Percentiles rank a stretch among this genome's conserved stretches.
Conservation (phyloP, 129 eudicot genomes). For the Lonicera japonica region DNA sequence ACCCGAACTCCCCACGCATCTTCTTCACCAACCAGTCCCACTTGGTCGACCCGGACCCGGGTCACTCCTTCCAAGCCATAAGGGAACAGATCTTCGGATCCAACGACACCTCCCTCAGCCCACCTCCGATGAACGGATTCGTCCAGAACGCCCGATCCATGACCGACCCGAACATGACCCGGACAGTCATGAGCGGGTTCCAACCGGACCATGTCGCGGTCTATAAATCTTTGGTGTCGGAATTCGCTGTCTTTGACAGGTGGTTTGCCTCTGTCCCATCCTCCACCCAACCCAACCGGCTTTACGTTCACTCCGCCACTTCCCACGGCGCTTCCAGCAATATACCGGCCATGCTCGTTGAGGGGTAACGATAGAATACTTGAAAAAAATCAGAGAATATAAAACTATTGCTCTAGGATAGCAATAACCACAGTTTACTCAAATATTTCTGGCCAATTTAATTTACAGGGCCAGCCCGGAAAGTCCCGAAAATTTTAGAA, state of each 20-base stretch:
- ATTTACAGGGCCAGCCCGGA: no score
- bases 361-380: no score
- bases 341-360: no score
- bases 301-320: slow-evolving; percentile 21
- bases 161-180: slow-evolving; percentile 13
- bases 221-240: slow-evolving; percentile 7
- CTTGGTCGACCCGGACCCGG: slow-evolving; percentile 25
- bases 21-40: neutral
- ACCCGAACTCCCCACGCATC: neutral
- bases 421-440: no score
- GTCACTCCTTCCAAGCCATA: slow-evolving; percentile 22
- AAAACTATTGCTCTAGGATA: no score
- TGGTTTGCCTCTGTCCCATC: slow-evolving; percentile 22
- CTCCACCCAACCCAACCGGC: slow-evolving; percentile 25
- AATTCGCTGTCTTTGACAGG: slow-evolving; percentile 27
- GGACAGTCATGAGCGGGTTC: slow-evolving; percentile 18
- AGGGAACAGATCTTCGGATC: slow-evolving; percentile 19
- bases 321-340: slow-evolving; percentile 20
- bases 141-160: slow-evolving; percentile 13
- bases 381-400: no score
- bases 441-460: no score
- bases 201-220: slow-evolving; percentile 10
- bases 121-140: slow-evolving; percentile 20
- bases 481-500: no score
- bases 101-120: neutral